These are phyloP conservation scores for Rosa rugosa DNA, from an alignment of 306 rosid species.

Conservation along the genomic window DNA sequence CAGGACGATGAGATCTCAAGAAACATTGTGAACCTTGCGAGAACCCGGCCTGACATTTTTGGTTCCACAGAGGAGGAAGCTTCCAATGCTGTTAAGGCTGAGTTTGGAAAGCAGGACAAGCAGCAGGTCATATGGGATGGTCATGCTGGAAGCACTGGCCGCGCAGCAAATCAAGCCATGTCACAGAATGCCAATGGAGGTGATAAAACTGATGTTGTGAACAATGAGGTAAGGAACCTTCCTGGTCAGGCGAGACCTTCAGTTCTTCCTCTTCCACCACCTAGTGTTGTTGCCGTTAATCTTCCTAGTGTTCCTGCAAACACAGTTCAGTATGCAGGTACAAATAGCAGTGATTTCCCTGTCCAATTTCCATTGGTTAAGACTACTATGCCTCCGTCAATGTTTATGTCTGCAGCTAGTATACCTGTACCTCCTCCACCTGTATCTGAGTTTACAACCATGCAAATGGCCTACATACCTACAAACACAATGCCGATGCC, in stretches of 20 bases:
- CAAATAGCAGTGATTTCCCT: slow-evolving; percentile 49
- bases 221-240: slow-evolving; percentile 64
- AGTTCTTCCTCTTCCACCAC: slow-evolving; percentile 84
- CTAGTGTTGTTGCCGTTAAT: slow-evolving; percentile 72
- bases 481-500: slow-evolving; percentile 67
- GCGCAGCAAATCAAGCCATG: slow-evolving; percentile 86
- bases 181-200: slow-evolving; percentile 65
- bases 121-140: slow-evolving; percentile 99
- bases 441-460: slow-evolving; percentile 64
- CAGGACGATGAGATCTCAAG: slow-evolving; percentile 88
- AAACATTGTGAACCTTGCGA: slow-evolving; percentile 86
- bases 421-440: slow-evolving; percentile 84
- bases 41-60: slow-evolving; percentile 92
- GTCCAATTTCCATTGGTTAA: slow-evolving; percentile 54
- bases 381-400: slow-evolving; percentile 54
- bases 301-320: slow-evolving; percentile 66
- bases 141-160: slow-evolving; percentile 90
- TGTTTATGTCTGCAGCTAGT: slow-evolving; percentile 50
- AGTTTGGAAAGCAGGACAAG: slow-evolving; percentile 86
- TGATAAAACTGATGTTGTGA: slow-evolving; percentile 58
- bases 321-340: slow-evolving; percentile 60
- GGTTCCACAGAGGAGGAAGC: slow-evolving; percentile 97
- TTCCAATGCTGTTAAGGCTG: slow-evolving; percentile 93
- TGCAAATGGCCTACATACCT: slow-evolving; percentile 51
- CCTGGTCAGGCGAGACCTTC: slow-evolving; percentile 84